Evolutionary conservation across 202 grass and related monocot genomes (phyloP), one percentile per base, ranked within the genome.

Genomic region (Digitaria exilis): DNA sequence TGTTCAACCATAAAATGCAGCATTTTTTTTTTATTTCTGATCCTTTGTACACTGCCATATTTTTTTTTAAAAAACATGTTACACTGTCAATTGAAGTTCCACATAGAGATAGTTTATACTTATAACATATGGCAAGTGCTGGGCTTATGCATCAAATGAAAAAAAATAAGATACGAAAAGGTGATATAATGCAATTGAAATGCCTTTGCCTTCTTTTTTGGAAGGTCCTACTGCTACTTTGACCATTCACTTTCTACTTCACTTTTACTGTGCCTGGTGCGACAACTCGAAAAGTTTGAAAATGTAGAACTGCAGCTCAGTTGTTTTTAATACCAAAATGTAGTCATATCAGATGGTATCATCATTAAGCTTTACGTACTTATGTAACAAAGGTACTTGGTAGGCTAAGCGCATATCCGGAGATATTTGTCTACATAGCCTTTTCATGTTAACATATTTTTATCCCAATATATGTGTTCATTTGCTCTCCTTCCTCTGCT

Each of bases 391-490:
- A 69, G 26, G 4, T 31, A 60, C 5, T 65, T 70, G 39, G 54
- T 51, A 49, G 31, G 24, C 71, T 51, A 68, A 37, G 37, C 67
- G 39, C 29, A 42, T 78, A 63, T 59, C 24, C 69, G 39, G 29
- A 81, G 4, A 44, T 51, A 32, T 75, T 75, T 87, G 12, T 54
- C 52, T 31, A 7, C 22, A 51, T 44, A 52, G 31, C 50, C 21
- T 83, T 61, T 83, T 46, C 66, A 28, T 82, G 42, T 72, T 83
- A 56, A 15, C 69, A 52, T 42, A 5, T 56, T 79, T 79, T 71
- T 43, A 73, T 79, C 61, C 42, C 39, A 61, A 2, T 73, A 9
- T 32, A 2, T 73, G 14, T 32, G 75, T 86, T 49, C 15, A 66
- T 69, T 70, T 65, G 32, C 28, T 75, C 48, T 70, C 11, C 31